phyloP scores from a whole-genome alignment of 805 yeast species.

The Barnettozyma salicaria region DNA sequence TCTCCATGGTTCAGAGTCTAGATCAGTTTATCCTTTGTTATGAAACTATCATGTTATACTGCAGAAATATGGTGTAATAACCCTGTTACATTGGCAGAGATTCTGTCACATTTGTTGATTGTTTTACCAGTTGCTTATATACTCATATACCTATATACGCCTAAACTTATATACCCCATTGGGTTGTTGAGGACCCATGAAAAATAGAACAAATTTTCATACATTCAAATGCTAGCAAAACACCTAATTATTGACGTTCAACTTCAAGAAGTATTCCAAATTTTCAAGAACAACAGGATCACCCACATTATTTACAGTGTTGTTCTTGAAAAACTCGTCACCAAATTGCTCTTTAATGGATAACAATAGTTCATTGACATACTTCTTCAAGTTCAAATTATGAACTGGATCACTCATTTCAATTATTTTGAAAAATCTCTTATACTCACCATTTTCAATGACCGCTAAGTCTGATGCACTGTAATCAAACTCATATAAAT shows the following conservation, averaged over 20 bases:
- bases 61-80: not conserved
- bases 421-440: slow-evolving; percentile 34
- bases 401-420: slow-evolving; percentile 46
- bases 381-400: slow-evolving; percentile 42
- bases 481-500: slow-evolving; percentile 27
- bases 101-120: not conserved
- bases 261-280: slow-evolving; percentile 21
- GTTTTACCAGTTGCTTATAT: not conserved
- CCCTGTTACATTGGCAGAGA: not conserved
- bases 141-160: too few species aligned
- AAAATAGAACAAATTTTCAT: too few species aligned
- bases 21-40: slow-evolving; percentile 72
- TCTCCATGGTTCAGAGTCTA: slow-evolving; percentile 80
- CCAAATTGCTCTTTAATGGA: slow-evolving; percentile 14
- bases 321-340: slow-evolving; percentile 7
- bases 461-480: slow-evolving; percentile 19
- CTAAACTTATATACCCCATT: too few species aligned
- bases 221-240: too few species aligned
- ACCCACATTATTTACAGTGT: slow-evolving; percentile 5
- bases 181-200: not conserved
- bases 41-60: slow-evolving; percentile 40
- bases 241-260: not conserved
- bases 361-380: slow-evolving; percentile 30
- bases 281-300: slow-evolving; percentile 22
- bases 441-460: slow-evolving; percentile 37